These are phyloP conservation scores for Canariomyces notabilis DNA, from an alignment of 2,329 filamentous ascomycete species.

Conservation along the genomic window DNA sequence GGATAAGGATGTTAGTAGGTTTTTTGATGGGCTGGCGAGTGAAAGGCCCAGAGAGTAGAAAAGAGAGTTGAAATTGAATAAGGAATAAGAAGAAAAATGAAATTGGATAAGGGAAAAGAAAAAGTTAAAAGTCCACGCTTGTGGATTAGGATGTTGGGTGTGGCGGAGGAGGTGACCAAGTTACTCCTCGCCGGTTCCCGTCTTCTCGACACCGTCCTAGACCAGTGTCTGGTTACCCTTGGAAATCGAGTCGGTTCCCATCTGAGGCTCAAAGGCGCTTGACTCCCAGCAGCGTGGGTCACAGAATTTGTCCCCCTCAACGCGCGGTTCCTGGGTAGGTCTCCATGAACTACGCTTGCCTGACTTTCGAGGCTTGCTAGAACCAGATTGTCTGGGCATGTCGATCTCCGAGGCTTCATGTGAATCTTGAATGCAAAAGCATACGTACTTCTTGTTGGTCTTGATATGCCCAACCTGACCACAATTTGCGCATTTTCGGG, in stretches of 20 bases:
- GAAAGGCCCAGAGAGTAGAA: slow-evolving; percentile 25
- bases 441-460: slow-evolving; percentile 89
- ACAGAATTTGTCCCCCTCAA: slow-evolving; percentile 8
- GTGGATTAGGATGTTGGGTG: too few species aligned
- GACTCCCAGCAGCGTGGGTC: slow-evolving; percentile 5
- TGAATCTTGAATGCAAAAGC: slow-evolving; percentile 17
- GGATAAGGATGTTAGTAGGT: slow-evolving; percentile 17
- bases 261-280: neutral
- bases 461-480: slow-evolving; percentile 97
- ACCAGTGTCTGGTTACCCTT: neutral
- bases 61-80: slow-evolving; percentile 5
- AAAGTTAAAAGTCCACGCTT: slow-evolving; percentile 2
- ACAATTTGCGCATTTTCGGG: slow-evolving; percentile 95
- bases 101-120: slow-evolving; percentile 25
- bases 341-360: neutral
- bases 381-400: neutral
- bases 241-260: neutral
- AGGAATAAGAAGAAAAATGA: slow-evolving; percentile 6
- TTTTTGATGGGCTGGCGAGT: slow-evolving; percentile 22
- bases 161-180: neutral
- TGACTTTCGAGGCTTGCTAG: neutral
- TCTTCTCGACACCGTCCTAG: neutral
- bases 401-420: neutral
- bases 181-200: neutral
- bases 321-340: neutral